Base-by-base conservation (phyloP, 2,329 filamentous ascomycete genomes). In the Fonsecaea nubica region DNA sequence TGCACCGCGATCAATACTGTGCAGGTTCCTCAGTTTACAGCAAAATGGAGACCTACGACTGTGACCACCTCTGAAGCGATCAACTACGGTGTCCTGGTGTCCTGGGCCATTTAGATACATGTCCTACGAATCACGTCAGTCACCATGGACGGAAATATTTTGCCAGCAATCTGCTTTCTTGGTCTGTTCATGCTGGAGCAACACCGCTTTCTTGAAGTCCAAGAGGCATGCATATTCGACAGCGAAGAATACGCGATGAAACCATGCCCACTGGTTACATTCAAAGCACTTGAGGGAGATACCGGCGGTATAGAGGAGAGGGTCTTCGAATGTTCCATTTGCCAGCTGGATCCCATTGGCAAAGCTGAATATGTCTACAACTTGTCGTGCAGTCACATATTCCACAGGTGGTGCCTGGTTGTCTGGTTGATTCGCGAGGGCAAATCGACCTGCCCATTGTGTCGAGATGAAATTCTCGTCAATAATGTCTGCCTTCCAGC, bases 101-200 rank as follows among this genome's bases (percentile, higher is more conserved):
- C 55, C 30, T 67, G 61, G 62, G 48, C 57, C 18, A 61, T 62
- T 56, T 66, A 63, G 64, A 18, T 63, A 25, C 59, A 66, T 66
- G 64, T 63, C 62, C 64, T 66, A 33, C 54, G 55, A 4, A 58
- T 59, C n/a, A 58, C 36, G 18, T 52, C 48, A 45, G 25, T 53
- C 35, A 50, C 53, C 38, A 36, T 42, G n/a, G 40, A 64, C n/a
- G 42, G 54, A 58, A 40, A 58, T 42, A 21, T 64, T 33, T 40
- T 58, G 30, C 30, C 65, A 8, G 60, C 60, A 8, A 58, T 63
- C 25, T 66, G 63, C 55, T 55, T 66, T 40, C 59, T 66, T 8
- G 42, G 33, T 4, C 60, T 66, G 10, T 66, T 66, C 59, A 36
- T 59, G 18, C 33, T 63, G 50, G 64, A 63, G 38, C 64, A 63